These are phyloP conservation scores for Trypanosoma avium DNA, from an alignment of 208 protist genomes.

Conservation along the genomic window DNA sequence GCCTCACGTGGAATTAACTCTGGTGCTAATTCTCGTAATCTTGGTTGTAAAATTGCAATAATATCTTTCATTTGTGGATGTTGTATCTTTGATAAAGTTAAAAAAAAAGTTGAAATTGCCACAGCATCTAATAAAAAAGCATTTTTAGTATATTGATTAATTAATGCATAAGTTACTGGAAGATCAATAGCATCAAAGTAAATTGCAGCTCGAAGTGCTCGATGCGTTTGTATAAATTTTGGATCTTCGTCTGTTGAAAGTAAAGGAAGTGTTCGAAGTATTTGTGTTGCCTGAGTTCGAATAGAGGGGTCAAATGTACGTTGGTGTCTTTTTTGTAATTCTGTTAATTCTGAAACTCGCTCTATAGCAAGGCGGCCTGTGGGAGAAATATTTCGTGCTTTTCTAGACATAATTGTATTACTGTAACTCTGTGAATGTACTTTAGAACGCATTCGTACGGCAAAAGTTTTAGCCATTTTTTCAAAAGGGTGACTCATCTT, in stretches of 20 bases:
- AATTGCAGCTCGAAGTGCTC: constrained; percentile 53
- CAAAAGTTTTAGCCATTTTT: constrained; percentile 40
- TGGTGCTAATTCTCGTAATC: constrained; percentile 45
- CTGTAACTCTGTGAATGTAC: constrained; percentile 66
- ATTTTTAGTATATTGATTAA: constrained; percentile 78
- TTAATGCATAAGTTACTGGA: constrained; percentile 56
- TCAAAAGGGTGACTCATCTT: constrained; percentile 34
- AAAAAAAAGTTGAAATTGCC: constrained; percentile 39
- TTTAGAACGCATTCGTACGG: constrained; percentile 59
- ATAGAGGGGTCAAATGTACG: constrained; percentile 49
- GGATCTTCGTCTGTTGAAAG: constrained; percentile 73
- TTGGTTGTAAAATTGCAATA: constrained; percentile 55
- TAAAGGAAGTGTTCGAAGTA: constrained; percentile 67
- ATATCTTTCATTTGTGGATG: constrained; percentile 62
- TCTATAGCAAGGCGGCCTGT: constrained; percentile 34
- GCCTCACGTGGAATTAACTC: constrained; percentile 56
- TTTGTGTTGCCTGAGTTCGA: constrained; percentile 36
- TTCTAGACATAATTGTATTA: constrained; percentile 17
- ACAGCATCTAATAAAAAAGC: constrained; percentile 69
- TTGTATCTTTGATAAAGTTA: constrained; percentile 39
- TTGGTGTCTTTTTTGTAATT: constrained; percentile 37
- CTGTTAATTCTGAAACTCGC: constrained; percentile 43
- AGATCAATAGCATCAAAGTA: constrained; percentile 54
- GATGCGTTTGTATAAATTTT: constrained; percentile 47
- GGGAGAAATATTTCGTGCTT: constrained; percentile 23